Conservation (phyloP, 179 eudicot genomes). For the Beta macrorhiza region DNA sequence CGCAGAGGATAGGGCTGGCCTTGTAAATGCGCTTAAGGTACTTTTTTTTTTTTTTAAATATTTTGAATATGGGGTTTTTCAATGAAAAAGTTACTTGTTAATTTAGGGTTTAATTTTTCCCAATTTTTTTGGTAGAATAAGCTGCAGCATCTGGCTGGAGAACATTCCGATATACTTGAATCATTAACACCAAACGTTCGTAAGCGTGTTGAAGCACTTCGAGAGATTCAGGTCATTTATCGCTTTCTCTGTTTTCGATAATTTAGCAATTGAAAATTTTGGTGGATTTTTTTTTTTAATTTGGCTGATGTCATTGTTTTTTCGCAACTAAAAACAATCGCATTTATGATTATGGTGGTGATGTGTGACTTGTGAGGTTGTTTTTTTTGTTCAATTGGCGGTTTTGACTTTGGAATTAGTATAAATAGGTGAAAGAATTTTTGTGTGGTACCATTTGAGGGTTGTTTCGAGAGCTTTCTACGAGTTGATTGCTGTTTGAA, state of each 20-base stretch:
- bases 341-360: background rate
- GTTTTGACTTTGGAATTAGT: background rate
- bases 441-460: background rate
- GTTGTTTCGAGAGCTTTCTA: background rate
- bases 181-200: conserved; percentile 56
- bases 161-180: conserved; percentile 63
- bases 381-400: background rate
- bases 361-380: background rate
- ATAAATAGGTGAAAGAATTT: background rate
- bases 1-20: conserved; percentile 76
- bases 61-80: background rate
- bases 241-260: background rate
- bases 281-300: background rate
- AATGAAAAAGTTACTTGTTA: background rate
- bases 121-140: conserved; percentile 43
- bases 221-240: conserved; percentile 58
- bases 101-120: background rate
- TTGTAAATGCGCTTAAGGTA: conserved; percentile 87
- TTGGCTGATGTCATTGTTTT: background rate
- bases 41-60: background rate
- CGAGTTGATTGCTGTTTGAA: background rate
- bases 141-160: conserved; percentile 72
- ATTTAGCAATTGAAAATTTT: background rate
- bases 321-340: too few relatives aligned
- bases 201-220: conserved; percentile 72